Evolutionary conservation across 345 rosid species (phyloP).

Genomic region (Citropsis articulata): DNA sequence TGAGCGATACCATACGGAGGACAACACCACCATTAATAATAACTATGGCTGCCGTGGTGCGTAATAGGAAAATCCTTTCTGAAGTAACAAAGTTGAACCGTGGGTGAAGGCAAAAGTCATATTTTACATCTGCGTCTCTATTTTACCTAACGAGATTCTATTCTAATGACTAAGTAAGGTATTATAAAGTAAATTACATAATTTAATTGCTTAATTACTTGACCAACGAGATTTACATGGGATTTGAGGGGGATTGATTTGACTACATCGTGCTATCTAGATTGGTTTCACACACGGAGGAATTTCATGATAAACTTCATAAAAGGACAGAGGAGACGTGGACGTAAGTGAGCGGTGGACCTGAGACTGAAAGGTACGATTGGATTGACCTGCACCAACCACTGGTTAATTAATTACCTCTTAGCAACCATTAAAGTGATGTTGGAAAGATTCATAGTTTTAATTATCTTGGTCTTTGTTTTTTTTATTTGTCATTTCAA

Average conservation of each 20-base stretch:
- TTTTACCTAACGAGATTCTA: background rate
- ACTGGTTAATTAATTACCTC: too few species aligned
- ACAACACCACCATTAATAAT: too few species aligned
- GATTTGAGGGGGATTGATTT: constrained; percentile 3
- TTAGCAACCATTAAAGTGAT: too few species aligned
- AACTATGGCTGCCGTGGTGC: too few species aligned
- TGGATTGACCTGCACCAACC: background rate
- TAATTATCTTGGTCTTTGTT: too few species aligned
- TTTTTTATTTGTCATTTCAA: too few species aligned
- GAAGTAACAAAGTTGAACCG: background rate
- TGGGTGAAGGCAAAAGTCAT: background rate
- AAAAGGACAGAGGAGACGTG: background rate
- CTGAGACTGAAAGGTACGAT: constrained; percentile 5
- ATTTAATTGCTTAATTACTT: background rate
- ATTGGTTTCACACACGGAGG: constrained; percentile 9
- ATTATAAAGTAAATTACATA: background rate
- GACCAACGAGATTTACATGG: background rate
- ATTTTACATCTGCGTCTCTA: background rate
- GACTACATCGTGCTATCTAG: constrained; percentile 1
- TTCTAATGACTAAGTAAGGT: background rate
- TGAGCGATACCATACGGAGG: too few species aligned
- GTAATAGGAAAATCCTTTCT: background rate
- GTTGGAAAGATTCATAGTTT: too few species aligned
- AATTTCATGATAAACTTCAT: background rate
- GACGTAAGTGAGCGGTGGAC: constrained; percentile 3